A percentile compares a stretch with the other conserved stretches of the same genome.
These are phyloP conservation scores for Podospora tetraspora DNA, from an alignment of 495 filamentous ascomycete species.

Conservation along the genomic window DNA sequence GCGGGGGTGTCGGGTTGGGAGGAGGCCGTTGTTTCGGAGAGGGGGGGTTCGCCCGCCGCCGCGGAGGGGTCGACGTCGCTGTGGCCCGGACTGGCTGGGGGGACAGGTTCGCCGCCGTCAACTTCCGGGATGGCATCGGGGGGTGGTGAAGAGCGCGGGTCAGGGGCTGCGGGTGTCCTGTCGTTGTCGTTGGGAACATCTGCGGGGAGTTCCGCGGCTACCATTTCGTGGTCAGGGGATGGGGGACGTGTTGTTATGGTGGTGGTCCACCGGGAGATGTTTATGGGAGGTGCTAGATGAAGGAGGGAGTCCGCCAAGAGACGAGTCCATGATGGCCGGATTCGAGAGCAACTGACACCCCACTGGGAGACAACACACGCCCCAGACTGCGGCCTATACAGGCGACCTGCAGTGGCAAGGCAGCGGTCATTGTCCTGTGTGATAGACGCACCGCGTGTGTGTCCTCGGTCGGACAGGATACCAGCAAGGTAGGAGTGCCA, in stretches of 20 bases:
- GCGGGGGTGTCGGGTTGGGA: background rate
- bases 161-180: background rate
- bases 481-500: no score
- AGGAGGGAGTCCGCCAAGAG: background rate
- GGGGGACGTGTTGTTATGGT: background rate
- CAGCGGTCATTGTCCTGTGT: background rate
- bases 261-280: background rate
- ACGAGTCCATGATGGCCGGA: no score
- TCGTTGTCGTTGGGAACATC: background rate
- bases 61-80: background rate
- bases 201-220: background rate
- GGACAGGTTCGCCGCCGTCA: background rate
- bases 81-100: background rate
- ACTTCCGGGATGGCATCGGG: background rate
- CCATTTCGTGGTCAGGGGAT: background rate
- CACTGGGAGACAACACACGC: background rate
- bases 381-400: no score
- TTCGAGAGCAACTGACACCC: no score
- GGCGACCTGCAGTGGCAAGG: no score
- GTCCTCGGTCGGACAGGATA: no score
- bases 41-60: background rate
- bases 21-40: no score
- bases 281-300: background rate
- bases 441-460: no score
- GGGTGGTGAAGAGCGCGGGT: no score